Base-by-base conservation (phyloP, 1,284 basidiomycete genomes). In the Trametes hirsuta region DNA sequence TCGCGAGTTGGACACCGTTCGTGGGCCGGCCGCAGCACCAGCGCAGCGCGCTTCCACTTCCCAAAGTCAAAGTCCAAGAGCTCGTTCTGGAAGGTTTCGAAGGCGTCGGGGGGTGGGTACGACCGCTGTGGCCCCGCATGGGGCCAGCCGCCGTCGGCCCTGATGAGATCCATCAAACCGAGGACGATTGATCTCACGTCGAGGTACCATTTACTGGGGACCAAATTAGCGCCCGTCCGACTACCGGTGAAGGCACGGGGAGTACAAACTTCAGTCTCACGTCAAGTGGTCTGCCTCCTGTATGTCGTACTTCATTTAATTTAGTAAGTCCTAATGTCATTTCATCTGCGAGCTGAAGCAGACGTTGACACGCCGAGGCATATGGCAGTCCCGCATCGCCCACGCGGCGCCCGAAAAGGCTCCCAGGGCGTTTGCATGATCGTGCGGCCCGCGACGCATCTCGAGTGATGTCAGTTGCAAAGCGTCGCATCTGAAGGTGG, bases 111-210 rank as follows among this genome's bases (percentile, higher is more conserved):
- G 30, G 11, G 41, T 24, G 12, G 34, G 18, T 24, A 45, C 18
- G 42, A 14, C 49, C 49, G 39, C 12, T 36, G 15, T 15, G 42
- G 21, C 15, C 34, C 42, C 21, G 52, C 42, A 24, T 46, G 30
- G 42, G 22, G 34, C 42, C 14, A 37, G 25, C 21, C 15, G 14
- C 25, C 42, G 52, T 15, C 18, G 35, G 9, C 39, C 15, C 14
- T 53, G 52, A 53, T 53, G 52, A 53, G 42, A 53, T 46, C 52
- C 46, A 53, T 53, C 52, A 45, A 45, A 37, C 41, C 37, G 35
- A 45, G 35, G 18, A 25, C 52, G 52, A 46, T 53, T 53, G 52
- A 53, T 53, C 42, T 41, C 45, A 42, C 24, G 42, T 53, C 42
- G 42, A 53, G 52, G 42, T 37, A 45, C 52, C 52, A 34, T 36